Conservation (phyloP, 2,329 filamentous ascomycete species). For the Chaetomiaceae sp. region DNA sequence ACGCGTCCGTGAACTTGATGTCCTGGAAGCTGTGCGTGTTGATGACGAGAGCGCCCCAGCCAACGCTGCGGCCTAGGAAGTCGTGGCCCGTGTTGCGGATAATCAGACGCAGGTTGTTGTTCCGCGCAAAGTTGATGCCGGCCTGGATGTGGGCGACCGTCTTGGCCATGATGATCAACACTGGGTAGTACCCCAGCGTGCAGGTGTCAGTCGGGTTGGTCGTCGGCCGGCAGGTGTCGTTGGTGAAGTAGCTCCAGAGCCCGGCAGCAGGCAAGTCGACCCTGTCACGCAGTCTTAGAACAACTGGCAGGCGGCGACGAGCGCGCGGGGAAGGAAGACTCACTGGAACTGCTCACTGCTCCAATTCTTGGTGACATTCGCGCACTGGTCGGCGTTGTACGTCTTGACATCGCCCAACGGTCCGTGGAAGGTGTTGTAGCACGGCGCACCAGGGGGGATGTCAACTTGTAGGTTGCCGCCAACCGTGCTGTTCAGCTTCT, state of each 20-base stretch:
- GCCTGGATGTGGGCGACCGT: conserved; percentile 28
- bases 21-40: conserved; percentile 52
- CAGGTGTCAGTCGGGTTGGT: conserved; percentile 30
- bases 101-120: conserved; percentile 46
- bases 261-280: conserved; percentile 24
- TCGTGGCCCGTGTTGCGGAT: conserved; percentile 55
- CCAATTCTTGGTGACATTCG: conserved; percentile 28
- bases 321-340: conserved; percentile 16
- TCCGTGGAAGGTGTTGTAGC: conserved; percentile 34
- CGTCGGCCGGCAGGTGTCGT: conserved; percentile 36
- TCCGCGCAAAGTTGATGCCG: conserved; percentile 35
- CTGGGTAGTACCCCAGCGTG: conserved; percentile 35
- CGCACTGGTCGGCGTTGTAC: conserved; percentile 32
- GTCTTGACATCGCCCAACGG: conserved; percentile 32
- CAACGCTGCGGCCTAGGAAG: conserved; percentile 53
- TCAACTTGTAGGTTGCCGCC: conserved; percentile 32
- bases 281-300: conserved; percentile 2
- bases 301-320: rapidly evolving
- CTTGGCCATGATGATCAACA: conserved; percentile 31
- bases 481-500: conserved; percentile 31
- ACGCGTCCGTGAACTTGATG: conserved; percentile 34
- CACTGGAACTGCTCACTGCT: conserved; percentile 34
- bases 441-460: conserved; percentile 28
- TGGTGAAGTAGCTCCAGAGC: conserved; percentile 39
- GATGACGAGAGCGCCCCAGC: conserved; percentile 50